phyloP scores from a whole-genome alignment of 306 rosid species.

The Casuarina glauca region DNA sequence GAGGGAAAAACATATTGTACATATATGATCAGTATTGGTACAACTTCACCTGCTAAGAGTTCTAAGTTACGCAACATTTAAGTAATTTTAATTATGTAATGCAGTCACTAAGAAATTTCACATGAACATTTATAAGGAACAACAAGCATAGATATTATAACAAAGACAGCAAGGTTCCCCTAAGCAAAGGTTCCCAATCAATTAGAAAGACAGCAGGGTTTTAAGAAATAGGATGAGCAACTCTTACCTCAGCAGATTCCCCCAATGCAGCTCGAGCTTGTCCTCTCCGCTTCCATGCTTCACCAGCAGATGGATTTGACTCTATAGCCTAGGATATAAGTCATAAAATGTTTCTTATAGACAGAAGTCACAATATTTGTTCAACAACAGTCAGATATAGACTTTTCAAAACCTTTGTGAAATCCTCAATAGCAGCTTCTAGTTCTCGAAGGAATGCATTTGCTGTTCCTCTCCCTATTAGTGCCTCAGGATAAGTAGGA shows the following conservation, averaged over 20 bases:
- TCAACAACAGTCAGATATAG: conserved; percentile 22
- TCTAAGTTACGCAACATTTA: not conserved
- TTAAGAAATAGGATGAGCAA: conserved; percentile 21
- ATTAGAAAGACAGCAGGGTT: conserved; percentile 6
- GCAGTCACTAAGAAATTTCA: conserved; percentile 13
- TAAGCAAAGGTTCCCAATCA: conserved; percentile 8
- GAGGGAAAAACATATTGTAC: conserved; percentile 23
- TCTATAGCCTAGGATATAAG: conserved; percentile 73
- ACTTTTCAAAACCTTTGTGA: conserved; percentile 68
- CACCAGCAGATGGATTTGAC: conserved; percentile 82
- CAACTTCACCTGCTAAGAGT: conserved; percentile 26
- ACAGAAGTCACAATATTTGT: conserved; percentile 16
- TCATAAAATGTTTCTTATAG: conserved; percentile 14
- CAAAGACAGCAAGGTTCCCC: conserved; percentile 8
- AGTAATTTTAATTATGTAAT: not conserved
- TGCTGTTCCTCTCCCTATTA: conserved; percentile 97
- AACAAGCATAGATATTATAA: not conserved
- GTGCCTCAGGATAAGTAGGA: conserved; percentile 89
- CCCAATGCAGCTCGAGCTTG: conserved; percentile 99
- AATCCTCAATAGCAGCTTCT: conserved; percentile 84
- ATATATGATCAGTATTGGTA: conserved; percentile 16
- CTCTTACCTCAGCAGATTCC: conserved; percentile 76
- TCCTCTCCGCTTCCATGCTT: conserved; percentile 99
- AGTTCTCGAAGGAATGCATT: conserved; percentile 90
- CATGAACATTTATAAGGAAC: not conserved